Conservation (phyloP, 2,329 filamentous ascomycete species). For the Ascochyta koolunga region DNA sequence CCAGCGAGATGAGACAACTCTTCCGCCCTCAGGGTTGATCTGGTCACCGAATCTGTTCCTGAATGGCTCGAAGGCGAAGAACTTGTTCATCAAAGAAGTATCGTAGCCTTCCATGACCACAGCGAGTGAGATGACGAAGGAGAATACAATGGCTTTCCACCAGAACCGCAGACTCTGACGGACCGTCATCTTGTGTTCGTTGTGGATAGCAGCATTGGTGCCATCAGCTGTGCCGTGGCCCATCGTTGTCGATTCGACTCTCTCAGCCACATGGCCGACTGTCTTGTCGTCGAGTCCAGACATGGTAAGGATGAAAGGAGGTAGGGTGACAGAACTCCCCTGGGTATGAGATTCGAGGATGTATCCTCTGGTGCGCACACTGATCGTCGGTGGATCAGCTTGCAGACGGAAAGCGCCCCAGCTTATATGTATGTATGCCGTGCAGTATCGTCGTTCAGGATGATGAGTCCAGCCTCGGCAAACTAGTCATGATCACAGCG, state of each 20-base stretch:
- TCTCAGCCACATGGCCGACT: constrained; percentile 28
- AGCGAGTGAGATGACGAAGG: constrained; percentile 79
- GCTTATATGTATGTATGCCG: constrained; percentile 15
- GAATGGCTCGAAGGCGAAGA: constrained; percentile 60
- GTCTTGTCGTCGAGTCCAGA: constrained; percentile 24
- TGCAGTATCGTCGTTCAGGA: constrained; percentile 3
- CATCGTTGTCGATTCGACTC: constrained; percentile 20
- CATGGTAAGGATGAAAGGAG: constrained; percentile 2
- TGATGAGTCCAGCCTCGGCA: constrained; percentile 14
- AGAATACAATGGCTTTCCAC: constrained; percentile 83
- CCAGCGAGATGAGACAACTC: constrained; percentile 50
- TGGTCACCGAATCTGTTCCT: constrained; percentile 49
- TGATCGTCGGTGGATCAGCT: background rate
- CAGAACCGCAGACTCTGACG: constrained; percentile 77
- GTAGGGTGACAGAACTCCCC: background rate
- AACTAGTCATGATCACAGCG: constrained; percentile 12
- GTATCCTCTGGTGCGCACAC: constrained; percentile 1
- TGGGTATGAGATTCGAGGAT: background rate
- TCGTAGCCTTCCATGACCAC: constrained; percentile 92
- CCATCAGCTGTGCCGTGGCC: constrained; percentile 20
- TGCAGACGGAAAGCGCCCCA: background rate
- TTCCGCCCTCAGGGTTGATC: constrained; percentile 40
- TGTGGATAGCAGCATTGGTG: constrained; percentile 43
- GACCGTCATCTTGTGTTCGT: constrained; percentile 59
- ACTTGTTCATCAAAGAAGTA: constrained; percentile 77